Evolutionary conservation across 768 basidiomycete genomes (phyloP).

Genomic region (Roridomyces roridus): DNA sequence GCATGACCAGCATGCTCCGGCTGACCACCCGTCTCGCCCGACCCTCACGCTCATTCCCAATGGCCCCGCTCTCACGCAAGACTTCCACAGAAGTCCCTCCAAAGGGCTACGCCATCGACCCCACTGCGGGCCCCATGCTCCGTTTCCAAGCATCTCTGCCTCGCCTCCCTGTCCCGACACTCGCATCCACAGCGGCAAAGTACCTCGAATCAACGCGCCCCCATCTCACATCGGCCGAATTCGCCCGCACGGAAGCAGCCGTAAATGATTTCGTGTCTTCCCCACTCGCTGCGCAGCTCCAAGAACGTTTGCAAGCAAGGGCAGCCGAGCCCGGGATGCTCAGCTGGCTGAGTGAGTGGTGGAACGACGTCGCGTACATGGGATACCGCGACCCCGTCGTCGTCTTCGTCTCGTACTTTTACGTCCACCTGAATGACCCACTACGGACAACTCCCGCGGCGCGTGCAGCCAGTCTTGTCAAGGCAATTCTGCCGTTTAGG

Average conservation of each 20-base stretch:
- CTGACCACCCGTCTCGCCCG: slow-evolving; percentile 17
- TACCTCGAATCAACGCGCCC: slow-evolving; percentile 89
- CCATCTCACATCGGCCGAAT: slow-evolving; percentile 70
- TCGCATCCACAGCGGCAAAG: slow-evolving; percentile 83
- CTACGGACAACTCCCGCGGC: slow-evolving; percentile 59
- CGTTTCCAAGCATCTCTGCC: slow-evolving; percentile 78
- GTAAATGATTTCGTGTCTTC: slow-evolving; percentile 76
- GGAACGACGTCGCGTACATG: slow-evolving; percentile 94
- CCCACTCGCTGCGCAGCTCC: slow-evolving; percentile 72
- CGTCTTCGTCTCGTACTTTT: slow-evolving; percentile 95
- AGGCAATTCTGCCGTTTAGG: slow-evolving; percentile 86
- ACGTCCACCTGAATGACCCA: slow-evolving; percentile 79
- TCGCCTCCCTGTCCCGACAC: slow-evolving; percentile 81
- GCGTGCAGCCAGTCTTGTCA: slow-evolving; percentile 83
- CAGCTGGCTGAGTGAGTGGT: slow-evolving; percentile 98
- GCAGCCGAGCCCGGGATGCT: slow-evolving; percentile 62
- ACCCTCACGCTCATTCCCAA: slow-evolving; percentile 20
- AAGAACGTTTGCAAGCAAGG: slow-evolving; percentile 76
- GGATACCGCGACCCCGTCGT: slow-evolving; percentile 89
- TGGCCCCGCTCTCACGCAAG: slow-evolving; percentile 17
- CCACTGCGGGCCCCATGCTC: slow-evolving; percentile 69
- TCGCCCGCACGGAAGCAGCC: slow-evolving; percentile 57
- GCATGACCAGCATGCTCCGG: slow-evolving; percentile 16
- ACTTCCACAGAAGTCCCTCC: slow-evolving; percentile 40
- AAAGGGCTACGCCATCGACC: slow-evolving; percentile 58